A percentile compares a stretch with the other conserved stretches of the same genome.
Conservation (phyloP, 2,329 filamentous ascomycete genomes). For the Microcyclosporella mali region DNA sequence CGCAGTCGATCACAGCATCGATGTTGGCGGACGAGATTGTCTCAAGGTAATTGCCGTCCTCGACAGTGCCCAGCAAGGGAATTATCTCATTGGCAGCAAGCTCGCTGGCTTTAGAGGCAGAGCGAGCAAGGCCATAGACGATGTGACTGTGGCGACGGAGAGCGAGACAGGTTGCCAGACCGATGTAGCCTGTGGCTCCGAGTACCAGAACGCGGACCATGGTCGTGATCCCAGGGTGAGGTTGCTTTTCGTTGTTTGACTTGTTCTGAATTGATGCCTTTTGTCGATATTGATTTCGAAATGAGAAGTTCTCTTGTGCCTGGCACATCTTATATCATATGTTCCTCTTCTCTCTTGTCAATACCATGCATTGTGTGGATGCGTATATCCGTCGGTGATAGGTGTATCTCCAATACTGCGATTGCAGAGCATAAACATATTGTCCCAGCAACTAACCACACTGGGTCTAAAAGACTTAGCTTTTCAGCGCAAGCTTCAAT, state of each 20-base stretch:
- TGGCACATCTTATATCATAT: too few relatives aligned
- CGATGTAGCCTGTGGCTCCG: constrained; percentile 4
- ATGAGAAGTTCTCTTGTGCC: too few relatives aligned
- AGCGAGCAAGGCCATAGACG: constrained; percentile 5
- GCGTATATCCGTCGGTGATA: neutral
- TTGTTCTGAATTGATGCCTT: too few relatives aligned
- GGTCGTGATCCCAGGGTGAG: neutral
- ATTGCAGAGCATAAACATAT: too few relatives aligned
- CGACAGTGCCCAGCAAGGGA: neutral
- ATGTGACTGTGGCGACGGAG: constrained; percentile 2
- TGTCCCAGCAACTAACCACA: too few relatives aligned
- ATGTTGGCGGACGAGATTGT: constrained; percentile 1
- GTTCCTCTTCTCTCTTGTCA: too few relatives aligned
- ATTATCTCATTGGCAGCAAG: constrained; percentile 1
- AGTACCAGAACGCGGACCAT: constrained; percentile 4
- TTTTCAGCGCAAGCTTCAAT: too few relatives aligned
- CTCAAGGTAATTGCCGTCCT: neutral
- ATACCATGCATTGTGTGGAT: neutral
- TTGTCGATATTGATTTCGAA: too few relatives aligned
- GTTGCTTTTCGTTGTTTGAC: neutral
- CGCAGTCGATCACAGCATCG: constrained; percentile 5
- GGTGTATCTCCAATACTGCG: too few relatives aligned
- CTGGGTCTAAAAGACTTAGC: too few relatives aligned
- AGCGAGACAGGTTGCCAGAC: neutral
- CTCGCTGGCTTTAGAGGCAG: neutral